Conservation (phyloP, 352 stramenopile genomes). For the Pythium chondricola region DNA sequence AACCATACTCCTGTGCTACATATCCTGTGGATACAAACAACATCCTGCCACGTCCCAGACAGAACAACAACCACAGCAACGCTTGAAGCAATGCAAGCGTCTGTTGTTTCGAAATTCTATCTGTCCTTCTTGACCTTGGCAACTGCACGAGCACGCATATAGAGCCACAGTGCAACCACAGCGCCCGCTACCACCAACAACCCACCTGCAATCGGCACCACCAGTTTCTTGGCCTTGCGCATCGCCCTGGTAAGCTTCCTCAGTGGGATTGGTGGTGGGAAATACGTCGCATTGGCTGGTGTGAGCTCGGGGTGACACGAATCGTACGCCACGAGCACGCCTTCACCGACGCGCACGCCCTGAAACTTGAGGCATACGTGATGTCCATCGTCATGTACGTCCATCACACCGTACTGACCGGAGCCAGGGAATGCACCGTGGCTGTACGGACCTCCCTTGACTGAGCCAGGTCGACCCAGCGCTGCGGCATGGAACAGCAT, state of each 20-base stretch:
- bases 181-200: background rate
- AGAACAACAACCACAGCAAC: background rate
- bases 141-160: background rate
- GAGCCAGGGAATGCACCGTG: conserved; percentile 75
- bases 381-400: conserved; percentile 66
- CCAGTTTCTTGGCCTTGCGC: conserved; percentile 42
- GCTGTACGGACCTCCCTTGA: conserved; percentile 86
- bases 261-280: conserved; percentile 50
- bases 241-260: conserved; percentile 43
- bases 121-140: conserved; percentile 11
- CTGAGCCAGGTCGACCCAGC: conserved; percentile 66
- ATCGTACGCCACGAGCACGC: conserved; percentile 66
- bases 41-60: too few species aligned
- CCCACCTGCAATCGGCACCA: conserved; percentile 1
- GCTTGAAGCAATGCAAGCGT: background rate
- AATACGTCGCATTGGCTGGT: conserved; percentile 43
- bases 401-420: conserved; percentile 76
- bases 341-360: conserved; percentile 50
- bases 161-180: conserved; percentile 5
- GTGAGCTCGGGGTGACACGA: conserved; percentile 68
- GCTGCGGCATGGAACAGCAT: conserved; percentile 76
- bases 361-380: conserved; percentile 66
- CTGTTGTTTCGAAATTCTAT: conserved; percentile 1
- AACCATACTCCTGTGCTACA: too few species aligned
- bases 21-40: too few species aligned